These are phyloP conservation scores for Chaetomium tenue DNA, from an alignment of 495 filamentous ascomycete species.

Conservation along the genomic window DNA sequence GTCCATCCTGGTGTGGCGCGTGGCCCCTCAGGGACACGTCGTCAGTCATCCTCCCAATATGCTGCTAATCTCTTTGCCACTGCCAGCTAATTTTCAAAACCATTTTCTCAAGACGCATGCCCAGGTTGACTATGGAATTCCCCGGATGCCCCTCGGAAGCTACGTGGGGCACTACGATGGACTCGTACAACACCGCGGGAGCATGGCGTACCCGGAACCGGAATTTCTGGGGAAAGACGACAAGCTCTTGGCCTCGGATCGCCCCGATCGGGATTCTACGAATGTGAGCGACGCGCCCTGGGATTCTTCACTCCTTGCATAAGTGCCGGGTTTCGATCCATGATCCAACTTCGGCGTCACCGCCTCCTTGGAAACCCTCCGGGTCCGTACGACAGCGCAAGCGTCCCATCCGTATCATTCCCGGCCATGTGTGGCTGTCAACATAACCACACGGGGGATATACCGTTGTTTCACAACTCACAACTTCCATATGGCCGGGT, in stretches of 20 bases:
- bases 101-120: too few relatives aligned
- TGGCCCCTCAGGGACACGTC: too few relatives aligned
- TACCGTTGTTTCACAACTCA: conserved; percentile 6
- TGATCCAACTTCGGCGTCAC: background rate
- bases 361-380: conserved; percentile 2
- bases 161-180: too few relatives aligned
- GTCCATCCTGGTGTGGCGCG: background rate
- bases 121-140: too few relatives aligned
- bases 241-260: background rate
- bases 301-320: background rate
- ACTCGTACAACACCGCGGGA: too few relatives aligned
- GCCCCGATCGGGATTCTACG: background rate
- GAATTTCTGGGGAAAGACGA: background rate
- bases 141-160: too few relatives aligned
- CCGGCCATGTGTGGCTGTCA: background rate
- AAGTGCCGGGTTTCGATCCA: background rate
- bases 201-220: background rate
- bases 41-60: too few relatives aligned
- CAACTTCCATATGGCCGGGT: background rate
- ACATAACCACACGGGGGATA: conserved; percentile 4
- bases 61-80: too few relatives aligned
- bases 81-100: too few relatives aligned
- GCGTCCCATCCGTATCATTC: background rate
- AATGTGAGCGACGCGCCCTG: background rate
- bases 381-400: background rate